A percentile compares a stretch with the other conserved stretches of the same genome.
phyloP scores from a whole-genome alignment of 1,284 basidiomycete genomes.

The Malassezia sympodialis region DNA sequence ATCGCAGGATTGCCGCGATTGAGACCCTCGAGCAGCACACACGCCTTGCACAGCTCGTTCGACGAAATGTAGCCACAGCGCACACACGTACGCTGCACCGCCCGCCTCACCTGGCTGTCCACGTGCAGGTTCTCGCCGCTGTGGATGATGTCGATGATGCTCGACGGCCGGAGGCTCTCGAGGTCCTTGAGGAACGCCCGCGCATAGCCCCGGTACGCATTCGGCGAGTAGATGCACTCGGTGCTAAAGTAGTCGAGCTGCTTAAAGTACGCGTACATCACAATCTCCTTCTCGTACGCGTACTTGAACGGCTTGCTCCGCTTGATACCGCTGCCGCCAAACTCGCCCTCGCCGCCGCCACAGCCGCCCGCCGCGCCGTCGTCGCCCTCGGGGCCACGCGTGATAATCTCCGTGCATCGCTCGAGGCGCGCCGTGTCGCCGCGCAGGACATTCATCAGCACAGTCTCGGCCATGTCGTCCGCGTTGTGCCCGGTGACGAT shows the following conservation, averaged over 20 bases:
- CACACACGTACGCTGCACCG: conserved; percentile 33
- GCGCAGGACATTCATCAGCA: conserved; percentile 97
- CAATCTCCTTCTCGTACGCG: conserved; percentile 98
- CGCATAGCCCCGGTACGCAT: conserved; percentile 89
- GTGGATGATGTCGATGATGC: conserved; percentile 90
- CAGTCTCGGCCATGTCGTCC: conserved; percentile 96
- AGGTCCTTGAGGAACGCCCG: conserved; percentile 87
- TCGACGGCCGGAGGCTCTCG: conserved; percentile 80
- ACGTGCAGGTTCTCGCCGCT: conserved; percentile 38
- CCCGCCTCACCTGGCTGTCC: conserved; percentile 30
- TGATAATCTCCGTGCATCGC: conserved; percentile 80
- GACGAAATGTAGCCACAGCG: conserved; percentile 47
- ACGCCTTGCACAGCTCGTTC: conserved; percentile 46
- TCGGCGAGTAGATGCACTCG: conserved; percentile 94
- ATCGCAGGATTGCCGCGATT: conserved; percentile 40
- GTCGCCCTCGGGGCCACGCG: conserved; percentile 30
- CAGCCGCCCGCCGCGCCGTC: conserved; percentile 48
- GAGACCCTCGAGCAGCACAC: conserved; percentile 42
- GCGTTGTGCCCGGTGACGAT: conserved; percentile 99
- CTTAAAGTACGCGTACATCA: conserved; percentile 99
- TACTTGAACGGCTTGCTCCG: conserved; percentile 97
- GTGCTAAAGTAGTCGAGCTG: conserved; percentile 93
- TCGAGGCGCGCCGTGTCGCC: conserved; percentile 90
- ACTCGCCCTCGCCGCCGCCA: conserved; percentile 19
- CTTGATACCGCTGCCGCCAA: conserved; percentile 66